Percentiles rank a stretch among this genome's conserved stretches.
Evolutionary conservation across 495 filamentous ascomycete genomes (phyloP).

Genomic region (Neurospora sublineolata): DNA sequence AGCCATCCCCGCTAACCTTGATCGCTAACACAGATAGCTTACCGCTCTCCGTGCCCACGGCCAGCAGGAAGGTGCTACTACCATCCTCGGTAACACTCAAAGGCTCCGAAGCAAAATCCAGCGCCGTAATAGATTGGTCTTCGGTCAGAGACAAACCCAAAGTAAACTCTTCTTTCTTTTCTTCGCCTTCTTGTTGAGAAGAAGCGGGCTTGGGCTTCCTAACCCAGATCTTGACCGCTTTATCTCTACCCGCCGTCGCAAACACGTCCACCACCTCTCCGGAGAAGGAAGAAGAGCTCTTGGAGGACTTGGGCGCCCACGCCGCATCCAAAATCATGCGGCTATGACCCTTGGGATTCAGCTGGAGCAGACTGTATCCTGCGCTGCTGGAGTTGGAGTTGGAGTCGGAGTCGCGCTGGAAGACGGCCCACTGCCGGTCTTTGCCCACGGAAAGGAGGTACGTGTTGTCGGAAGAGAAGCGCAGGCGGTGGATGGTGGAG

Average conservation of each 20-base stretch:
- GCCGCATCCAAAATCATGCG: slow-evolving; percentile 80
- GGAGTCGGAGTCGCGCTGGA: slow-evolving; percentile 34
- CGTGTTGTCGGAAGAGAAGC: slow-evolving; percentile 63
- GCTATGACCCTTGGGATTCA: slow-evolving; percentile 74
- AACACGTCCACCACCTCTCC: slow-evolving; percentile 36
- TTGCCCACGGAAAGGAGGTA: slow-evolving; percentile 79
- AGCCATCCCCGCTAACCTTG: slow-evolving; percentile 17
- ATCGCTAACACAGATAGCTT: slow-evolving; percentile 35
- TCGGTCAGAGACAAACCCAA: slow-evolving; percentile 12
- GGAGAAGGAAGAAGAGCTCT: slow-evolving; percentile 1
- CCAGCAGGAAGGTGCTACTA: slow-evolving; percentile 38
- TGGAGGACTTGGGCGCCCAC: slow-evolving; percentile 67
- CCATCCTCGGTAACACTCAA: slow-evolving; percentile 20
- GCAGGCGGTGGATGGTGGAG: slow-evolving; percentile 69
- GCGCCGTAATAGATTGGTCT: slow-evolving; percentile 56
- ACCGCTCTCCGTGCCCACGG: slow-evolving; percentile 55
- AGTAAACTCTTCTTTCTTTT: slow-evolving; percentile 21
- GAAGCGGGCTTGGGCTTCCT: background rate
- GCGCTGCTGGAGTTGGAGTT: slow-evolving; percentile 20
- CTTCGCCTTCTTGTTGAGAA: background rate
- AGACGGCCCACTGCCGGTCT: slow-evolving; percentile 84
- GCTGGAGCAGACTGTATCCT: slow-evolving; percentile 42
- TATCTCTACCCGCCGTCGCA: slow-evolving; percentile 82
- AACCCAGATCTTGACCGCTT: slow-evolving; percentile 69
- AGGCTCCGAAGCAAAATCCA: slow-evolving; percentile 47